Conservation (phyloP, 352 stramenopile genomes). For the Ophiocytium majus region DNA sequence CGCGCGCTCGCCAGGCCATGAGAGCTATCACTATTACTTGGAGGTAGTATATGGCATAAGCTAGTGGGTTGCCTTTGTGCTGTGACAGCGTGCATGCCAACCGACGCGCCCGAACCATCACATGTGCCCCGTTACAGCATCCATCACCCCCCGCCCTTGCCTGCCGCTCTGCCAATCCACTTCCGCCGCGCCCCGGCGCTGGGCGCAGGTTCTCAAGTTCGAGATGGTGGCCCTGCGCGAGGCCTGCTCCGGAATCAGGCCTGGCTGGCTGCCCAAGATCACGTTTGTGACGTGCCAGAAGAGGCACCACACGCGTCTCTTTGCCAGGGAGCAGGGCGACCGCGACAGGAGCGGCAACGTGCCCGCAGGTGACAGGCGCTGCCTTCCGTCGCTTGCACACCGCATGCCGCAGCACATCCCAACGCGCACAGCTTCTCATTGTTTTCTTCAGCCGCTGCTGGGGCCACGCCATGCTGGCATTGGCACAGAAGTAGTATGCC, state of each 20-base stretch:
- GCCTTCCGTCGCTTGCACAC: too few relatives aligned
- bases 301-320: constrained; percentile 76
- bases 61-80: too few relatives aligned
- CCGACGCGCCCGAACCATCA: too few relatives aligned
- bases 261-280: constrained; percentile 68
- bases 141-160: background rate
- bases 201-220: constrained; percentile 17
- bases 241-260: constrained; percentile 67
- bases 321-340: constrained; percentile 58
- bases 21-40: constrained; percentile 3
- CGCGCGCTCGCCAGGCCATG: too few relatives aligned
- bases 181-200: background rate
- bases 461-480: too few relatives aligned
- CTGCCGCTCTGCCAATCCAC: background rate
- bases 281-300: constrained; percentile 81
- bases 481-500: too few relatives aligned
- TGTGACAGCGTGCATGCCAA: too few relatives aligned
- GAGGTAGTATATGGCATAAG: background rate
- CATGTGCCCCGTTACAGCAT: too few relatives aligned
- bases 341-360: constrained; percentile 53
- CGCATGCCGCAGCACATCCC: too few relatives aligned
- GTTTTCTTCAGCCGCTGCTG: too few relatives aligned
- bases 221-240: constrained; percentile 71
- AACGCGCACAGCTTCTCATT: too few relatives aligned
- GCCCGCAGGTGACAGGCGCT: constrained; percentile 26